Evolutionary conservation across 129 eudicot species (phyloP), one percentile per base, ranked within the genome.

Genomic region (Chrysanthemum seticuspe): DNA sequence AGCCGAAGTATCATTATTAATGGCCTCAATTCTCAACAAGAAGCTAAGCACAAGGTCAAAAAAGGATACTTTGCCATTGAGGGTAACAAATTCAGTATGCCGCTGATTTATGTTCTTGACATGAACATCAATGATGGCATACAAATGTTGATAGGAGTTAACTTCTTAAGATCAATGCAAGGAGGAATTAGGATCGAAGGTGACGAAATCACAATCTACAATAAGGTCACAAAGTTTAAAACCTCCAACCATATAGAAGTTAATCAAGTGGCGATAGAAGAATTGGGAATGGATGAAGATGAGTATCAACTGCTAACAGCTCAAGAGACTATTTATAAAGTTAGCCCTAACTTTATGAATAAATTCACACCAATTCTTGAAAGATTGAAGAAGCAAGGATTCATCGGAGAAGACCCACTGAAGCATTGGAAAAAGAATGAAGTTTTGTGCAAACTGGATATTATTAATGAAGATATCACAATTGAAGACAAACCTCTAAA

Each of bases 91-190:
- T 66, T 66, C 71, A 40, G 29, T 0, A 13, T 66, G 2, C 55
- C 71, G 0, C 50, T 65, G 1, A 40, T 44, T 0, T 66, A 66
- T 40, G 52, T 15, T 66, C 31, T 66, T 10, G 9, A 40, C 5
- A 66, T 66, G 71, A 21, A 16, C 4, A 2, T 66, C 27, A 40
- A 9, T 8, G 71, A 44, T 2, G 54, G 54, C 6, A 47, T 67
- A n/a, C 25, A 67, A 9, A 67, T 67, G 71, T 21, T 67, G 2
- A 44, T 67, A 2, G 71, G 57, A 16, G 6, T 19, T 13, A 67
- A 67, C 25, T 67, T 67, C 71, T 36, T 67, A 47, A 44, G 71
- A 10, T 7, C 71, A 14, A 67, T 67, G 48, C 48, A 13, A 19
- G 21, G 21, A 19, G 21, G 21, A 19, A 19, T 19, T 19, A 19